A percentile compares a stretch with the other conserved stretches of the same genome.
phyloP scores from a whole-genome alignment of 768 basidiomycete genomes.

The Pisolithus orientalis region DNA sequence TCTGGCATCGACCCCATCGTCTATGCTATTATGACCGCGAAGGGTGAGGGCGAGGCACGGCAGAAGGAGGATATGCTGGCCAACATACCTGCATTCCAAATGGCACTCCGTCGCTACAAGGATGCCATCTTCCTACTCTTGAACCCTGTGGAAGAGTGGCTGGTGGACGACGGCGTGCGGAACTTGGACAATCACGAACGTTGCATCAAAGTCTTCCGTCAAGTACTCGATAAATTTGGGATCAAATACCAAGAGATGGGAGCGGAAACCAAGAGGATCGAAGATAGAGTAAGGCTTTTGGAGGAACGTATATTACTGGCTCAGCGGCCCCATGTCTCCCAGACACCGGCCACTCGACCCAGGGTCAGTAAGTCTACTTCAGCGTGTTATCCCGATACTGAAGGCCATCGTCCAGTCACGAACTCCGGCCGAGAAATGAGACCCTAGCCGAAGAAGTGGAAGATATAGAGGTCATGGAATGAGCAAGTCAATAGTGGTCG shows the following conservation, averaged over 20 bases:
- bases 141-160: conserved; percentile 51
- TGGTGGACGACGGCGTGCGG: conserved; percentile 59
- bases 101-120: conserved; percentile 37
- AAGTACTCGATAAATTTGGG: conserved; percentile 33
- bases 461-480: no score
- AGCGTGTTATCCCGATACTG: not conserved
- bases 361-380: not conserved
- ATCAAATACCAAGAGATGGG: conserved; percentile 45
- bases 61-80: conserved; percentile 32
- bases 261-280: conserved; percentile 34
- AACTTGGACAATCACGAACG: conserved; percentile 42
- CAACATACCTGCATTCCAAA: conserved; percentile 33
- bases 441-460: no score
- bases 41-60: conserved; percentile 30
- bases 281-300: conserved; percentile 18
- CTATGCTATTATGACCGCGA: conserved; percentile 47
- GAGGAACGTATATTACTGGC: conserved; percentile 4
- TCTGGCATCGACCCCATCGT: conserved; percentile 61
- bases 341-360: not conserved
- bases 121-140: conserved; percentile 48
- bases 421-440: not conserved
- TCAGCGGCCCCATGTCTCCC: not conserved
- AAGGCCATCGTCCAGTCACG: no score
- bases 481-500: no score
- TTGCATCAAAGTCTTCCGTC: conserved; percentile 34